phyloP scores from a whole-genome alignment of 2,329 filamentous ascomycete genomes.

The Pseudonectria buxi region DNA sequence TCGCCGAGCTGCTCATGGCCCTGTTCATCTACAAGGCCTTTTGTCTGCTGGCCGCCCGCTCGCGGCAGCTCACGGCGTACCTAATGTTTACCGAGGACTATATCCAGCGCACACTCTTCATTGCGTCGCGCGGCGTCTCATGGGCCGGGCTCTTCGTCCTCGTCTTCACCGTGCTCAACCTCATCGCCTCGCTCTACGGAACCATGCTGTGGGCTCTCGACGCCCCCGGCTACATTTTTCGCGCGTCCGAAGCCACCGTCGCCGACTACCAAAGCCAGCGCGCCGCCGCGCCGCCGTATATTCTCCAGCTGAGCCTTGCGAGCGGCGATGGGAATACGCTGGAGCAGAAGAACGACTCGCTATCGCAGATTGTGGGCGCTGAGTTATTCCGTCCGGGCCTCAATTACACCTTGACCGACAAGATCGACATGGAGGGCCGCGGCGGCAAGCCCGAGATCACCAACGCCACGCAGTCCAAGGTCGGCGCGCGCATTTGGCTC shows the following conservation, averaged over 20 bases:
- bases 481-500: conserved; percentile 11
- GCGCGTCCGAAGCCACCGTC: neutral
- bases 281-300: conserved; percentile 7
- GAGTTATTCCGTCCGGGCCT: conserved; percentile 7
- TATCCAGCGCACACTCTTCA: conserved; percentile 6
- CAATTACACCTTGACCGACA: conserved; percentile 11
- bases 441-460: conserved; percentile 1
- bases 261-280: conserved; percentile 3
- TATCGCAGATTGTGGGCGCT: conserved; percentile 5
- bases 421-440: too few species aligned
- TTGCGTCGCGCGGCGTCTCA: conserved; percentile 8
- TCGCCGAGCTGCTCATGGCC: conserved; percentile 11
- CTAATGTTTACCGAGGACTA: conserved; percentile 16
- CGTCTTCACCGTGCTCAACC: conserved; percentile 7
- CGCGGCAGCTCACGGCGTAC: conserved; percentile 13
- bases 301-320: conserved; percentile 7
- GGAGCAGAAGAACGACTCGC: neutral
- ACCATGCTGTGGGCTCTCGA: conserved; percentile 13
- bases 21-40: conserved; percentile 13
- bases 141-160: conserved; percentile 8
- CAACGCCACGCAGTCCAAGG: neutral
- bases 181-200: conserved; percentile 7
- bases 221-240: conserved; percentile 11
- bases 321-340: neutral
- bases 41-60: conserved; percentile 9